Evolutionary conservation across 108 stramenopile genomes (phyloP), one percentile per base, ranked within the genome.

Genomic region (Pseudonitzschia multistriata): DNA sequence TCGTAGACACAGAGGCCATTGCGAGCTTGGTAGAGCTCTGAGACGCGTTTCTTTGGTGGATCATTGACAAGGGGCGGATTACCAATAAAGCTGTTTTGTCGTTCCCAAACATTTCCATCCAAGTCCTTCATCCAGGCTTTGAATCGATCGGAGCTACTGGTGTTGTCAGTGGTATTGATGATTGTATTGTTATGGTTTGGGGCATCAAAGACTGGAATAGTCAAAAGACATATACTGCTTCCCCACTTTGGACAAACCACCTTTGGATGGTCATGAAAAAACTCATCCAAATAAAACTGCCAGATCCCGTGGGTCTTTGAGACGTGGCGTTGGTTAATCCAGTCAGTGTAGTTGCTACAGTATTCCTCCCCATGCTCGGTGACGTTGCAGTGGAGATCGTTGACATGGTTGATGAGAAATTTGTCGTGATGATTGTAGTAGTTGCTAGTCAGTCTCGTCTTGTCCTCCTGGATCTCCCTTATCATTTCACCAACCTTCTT

Each of bases 1-100:
- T 91, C 73, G 64, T 95, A 94, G 24, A 93, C 71, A 59, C 90
- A 93, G 5, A 93, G 57, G n/a, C 71, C 39, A 66, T 11, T 76
- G 78, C 8, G 87, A 87, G 15, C 82, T 63, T 24, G 82, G 81
- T 59, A 59, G n/a, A 59, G 14, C 71, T 91, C 88, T 22, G 73
- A 45, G 80, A 96, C 35, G 36, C 95, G 74, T 45, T 88, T 80
- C 17, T 67, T 34, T 1, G 81, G 33, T 0, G 86, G 17, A 10
- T 79, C 90, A 79, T 89, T 66, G 22, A 89, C 87, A 3, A 83
- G 76, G 4, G 79, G 72, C 3, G 91, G 91, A 17, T 86, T 69
- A 48, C 79, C 78, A 11, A 79, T 39, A 5, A 30, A 35, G 11
- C 13, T 6, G 2, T 33, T 33, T 2, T 14, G 57, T 8, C 50